A percentile compares a stretch with the other conserved stretches of the same genome.
These are phyloP conservation scores for Mycena floridula DNA, from an alignment of 768 basidiomycete genomes.

Conservation along the genomic window DNA sequence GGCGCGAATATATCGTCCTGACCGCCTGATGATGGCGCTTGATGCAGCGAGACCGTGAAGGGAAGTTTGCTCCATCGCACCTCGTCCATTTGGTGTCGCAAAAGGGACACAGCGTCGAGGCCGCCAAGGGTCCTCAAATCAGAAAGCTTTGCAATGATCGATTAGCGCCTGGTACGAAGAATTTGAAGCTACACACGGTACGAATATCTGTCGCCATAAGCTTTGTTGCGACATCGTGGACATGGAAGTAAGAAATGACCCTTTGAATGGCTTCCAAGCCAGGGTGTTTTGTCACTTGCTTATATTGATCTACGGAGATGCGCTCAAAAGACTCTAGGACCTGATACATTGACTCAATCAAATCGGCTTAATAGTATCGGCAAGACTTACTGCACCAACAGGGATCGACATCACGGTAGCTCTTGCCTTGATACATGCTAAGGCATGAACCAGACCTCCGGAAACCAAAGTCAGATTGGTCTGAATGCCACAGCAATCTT, in stretches of 20 bases:
- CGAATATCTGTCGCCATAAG: slow-evolving; percentile 37
- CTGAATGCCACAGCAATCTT: slow-evolving; percentile 30
- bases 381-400: slow-evolving; percentile 37
- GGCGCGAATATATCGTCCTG: neutral
- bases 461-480: slow-evolving; percentile 50
- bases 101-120: slow-evolving; percentile 37
- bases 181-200: slow-evolving; percentile 25
- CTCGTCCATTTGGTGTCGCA: slow-evolving; percentile 32
- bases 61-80: slow-evolving; percentile 24
- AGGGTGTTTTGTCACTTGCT: slow-evolving; percentile 24
- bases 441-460: slow-evolving; percentile 42
- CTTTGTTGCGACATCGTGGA: slow-evolving; percentile 31
- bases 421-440: slow-evolving; percentile 47
- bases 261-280: slow-evolving; percentile 43
- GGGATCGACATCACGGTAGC: slow-evolving; percentile 43
- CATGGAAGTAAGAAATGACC: slow-evolving; percentile 36
- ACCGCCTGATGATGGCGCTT: slow-evolving; percentile 6
- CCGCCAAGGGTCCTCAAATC: slow-evolving; percentile 36
- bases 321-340: slow-evolving; percentile 37
- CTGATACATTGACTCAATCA: slow-evolving; percentile 19
- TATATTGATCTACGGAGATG: slow-evolving; percentile 21
- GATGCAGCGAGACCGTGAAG: slow-evolving; percentile 8
- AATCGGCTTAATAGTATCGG: neutral
- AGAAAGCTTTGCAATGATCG: no score
- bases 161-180: no score